phyloP scores from a whole-genome alignment of 83 land plant genomes.

The Picea abies region DNA sequence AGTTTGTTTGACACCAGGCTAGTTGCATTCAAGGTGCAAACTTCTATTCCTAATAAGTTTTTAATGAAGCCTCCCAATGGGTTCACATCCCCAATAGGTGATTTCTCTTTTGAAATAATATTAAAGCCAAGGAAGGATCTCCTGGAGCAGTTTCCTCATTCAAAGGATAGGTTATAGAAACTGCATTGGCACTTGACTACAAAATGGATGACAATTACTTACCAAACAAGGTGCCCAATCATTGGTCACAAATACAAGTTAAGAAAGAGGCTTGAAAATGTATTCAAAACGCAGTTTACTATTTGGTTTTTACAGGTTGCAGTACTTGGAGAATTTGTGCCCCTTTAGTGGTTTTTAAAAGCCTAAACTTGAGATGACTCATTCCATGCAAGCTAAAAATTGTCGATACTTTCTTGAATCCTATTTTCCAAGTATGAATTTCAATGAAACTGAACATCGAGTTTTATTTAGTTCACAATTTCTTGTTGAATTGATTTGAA shows the following conservation, averaged over 20 bases:
- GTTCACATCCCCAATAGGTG: conserved; percentile 38
- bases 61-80: conserved; percentile 68
- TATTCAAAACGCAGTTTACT: too few relatives aligned
- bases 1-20: conserved; percentile 42
- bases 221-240: conserved; percentile 22
- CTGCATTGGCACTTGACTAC: conserved; percentile 28
- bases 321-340: too few relatives aligned
- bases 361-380: too few relatives aligned
- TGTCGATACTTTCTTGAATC: too few relatives aligned
- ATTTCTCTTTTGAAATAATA: conserved; percentile 50
- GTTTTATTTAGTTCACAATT: too few relatives aligned
- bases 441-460: too few relatives aligned
- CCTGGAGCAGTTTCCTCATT: conserved; percentile 54
- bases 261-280: too few relatives aligned
- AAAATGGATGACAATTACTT: not conserved
- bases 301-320: too few relatives aligned
- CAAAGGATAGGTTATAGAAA: conserved; percentile 44
- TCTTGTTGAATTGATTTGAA: too few relatives aligned
- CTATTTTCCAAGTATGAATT: too few relatives aligned
- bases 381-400: too few relatives aligned
- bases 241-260: not conserved
- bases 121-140: conserved; percentile 57
- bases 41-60: conserved; percentile 23
- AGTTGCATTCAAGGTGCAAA: conserved; percentile 78
- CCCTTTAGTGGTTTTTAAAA: too few relatives aligned